A percentile compares a stretch with the other conserved stretches of the same genome.
Evolutionary conservation across 2,329 filamentous ascomycete species (phyloP).

Genomic region (Talaromyces atroroseus): DNA sequence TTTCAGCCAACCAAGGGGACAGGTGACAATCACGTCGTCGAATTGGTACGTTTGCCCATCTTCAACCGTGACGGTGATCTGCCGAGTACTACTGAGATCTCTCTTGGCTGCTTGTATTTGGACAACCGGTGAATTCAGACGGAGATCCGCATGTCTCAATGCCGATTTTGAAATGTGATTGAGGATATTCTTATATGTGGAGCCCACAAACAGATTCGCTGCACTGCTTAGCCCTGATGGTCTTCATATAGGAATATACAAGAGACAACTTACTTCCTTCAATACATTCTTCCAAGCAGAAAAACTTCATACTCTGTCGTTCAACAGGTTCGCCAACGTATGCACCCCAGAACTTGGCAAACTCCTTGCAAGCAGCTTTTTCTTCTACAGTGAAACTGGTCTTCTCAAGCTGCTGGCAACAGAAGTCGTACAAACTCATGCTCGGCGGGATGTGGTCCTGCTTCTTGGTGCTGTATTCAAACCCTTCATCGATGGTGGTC

Average conservation of each 20-base stretch:
- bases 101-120: constrained; percentile 30
- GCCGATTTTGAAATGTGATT: constrained; percentile 47
- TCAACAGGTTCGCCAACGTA: constrained; percentile 58
- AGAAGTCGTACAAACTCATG: constrained; percentile 54
- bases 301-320: constrained; percentile 58
- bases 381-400: constrained; percentile 35
- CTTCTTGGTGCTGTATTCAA: constrained; percentile 53
- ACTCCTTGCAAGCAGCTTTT: constrained; percentile 46
- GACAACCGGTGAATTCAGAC: constrained; percentile 41
- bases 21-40: constrained; percentile 50
- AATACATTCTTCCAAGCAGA: constrained; percentile 62
- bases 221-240: not conserved
- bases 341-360: constrained; percentile 58
- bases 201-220: constrained; percentile 59
- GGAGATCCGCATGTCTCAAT: constrained; percentile 44
- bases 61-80: constrained; percentile 41
- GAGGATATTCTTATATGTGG: constrained; percentile 56
- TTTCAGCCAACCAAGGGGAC: constrained; percentile 52
- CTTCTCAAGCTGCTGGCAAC: constrained; percentile 46
- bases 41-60: constrained; percentile 35
- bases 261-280: constrained; percentile 47
- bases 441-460: constrained; percentile 46
- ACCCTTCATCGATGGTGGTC: constrained; percentile 55
- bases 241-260: not conserved
- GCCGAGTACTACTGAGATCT: constrained; percentile 22